Evolutionary conservation across 176 grass and related monocot species (phyloP).

Genomic region (Dendrocalamus sinicus): DNA sequence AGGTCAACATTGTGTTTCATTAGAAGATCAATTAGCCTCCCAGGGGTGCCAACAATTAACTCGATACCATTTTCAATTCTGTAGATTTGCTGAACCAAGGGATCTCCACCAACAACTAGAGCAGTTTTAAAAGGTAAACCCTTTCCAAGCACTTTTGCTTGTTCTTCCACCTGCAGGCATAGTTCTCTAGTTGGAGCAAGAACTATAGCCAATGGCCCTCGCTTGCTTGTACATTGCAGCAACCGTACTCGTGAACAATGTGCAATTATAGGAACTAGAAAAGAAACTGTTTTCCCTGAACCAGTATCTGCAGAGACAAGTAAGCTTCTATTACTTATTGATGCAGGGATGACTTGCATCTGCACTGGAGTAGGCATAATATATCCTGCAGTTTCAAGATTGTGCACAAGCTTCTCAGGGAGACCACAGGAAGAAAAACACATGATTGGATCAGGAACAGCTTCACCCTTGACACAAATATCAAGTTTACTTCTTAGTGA

Average conservation of each 20-base stretch:
- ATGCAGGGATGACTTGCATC: slow-evolving; percentile 91
- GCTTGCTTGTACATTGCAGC: slow-evolving; percentile 33
- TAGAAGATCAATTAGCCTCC: slow-evolving; percentile 89
- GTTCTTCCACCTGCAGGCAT: slow-evolving; percentile 86
- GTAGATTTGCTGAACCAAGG: slow-evolving; percentile 78
- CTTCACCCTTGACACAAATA: slow-evolving; percentile 66
- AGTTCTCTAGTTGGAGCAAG: slow-evolving; percentile 90
- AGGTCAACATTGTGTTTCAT: slow-evolving; percentile 73
- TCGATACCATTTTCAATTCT: slow-evolving; percentile 79
- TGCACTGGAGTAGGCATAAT: slow-evolving; percentile 84
- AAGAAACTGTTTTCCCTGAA: slow-evolving; percentile 87
- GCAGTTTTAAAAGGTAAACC: slow-evolving; percentile 93
- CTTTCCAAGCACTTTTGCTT: slow-evolving; percentile 88
- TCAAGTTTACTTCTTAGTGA: slow-evolving; percentile 83
- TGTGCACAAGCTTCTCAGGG: slow-evolving; percentile 71
- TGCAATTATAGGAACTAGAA: slow-evolving; percentile 84
- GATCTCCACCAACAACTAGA: slow-evolving; percentile 87
- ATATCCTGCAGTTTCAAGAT: slow-evolving; percentile 86
- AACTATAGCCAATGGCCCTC: slow-evolving; percentile 67
- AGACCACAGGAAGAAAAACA: slow-evolving; percentile 87
- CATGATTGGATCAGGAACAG: slow-evolving; percentile 66
- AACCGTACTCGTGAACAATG: slow-evolving; percentile 49
- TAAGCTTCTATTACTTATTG: slow-evolving; percentile 71
- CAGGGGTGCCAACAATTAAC: slow-evolving; percentile 90
- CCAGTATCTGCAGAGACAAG: slow-evolving; percentile 90